Conservation (phyloP, 2,329 filamentous ascomycete species). For the Cadophora sp. region DNA sequence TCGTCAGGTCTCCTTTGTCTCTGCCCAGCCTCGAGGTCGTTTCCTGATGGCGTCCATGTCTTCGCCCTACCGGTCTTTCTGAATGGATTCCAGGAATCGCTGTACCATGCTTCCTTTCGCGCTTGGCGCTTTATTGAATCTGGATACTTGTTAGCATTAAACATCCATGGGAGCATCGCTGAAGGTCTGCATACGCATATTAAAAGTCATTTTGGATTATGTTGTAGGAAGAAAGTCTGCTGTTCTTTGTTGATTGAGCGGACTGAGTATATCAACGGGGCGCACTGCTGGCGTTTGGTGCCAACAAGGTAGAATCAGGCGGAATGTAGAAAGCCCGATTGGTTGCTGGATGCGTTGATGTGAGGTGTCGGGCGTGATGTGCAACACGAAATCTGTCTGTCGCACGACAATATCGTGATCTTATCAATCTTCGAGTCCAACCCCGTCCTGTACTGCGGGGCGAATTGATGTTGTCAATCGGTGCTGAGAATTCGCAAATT, state of each 20-base stretch:
- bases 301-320: slow-evolving; percentile 1
- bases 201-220: slow-evolving; percentile 7
- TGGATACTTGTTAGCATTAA: slow-evolving; percentile 34
- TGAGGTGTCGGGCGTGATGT: background rate
- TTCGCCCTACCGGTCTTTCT: slow-evolving; percentile 35
- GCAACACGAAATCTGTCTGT: no score
- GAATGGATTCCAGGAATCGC: slow-evolving; percentile 42
- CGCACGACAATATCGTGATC: background rate
- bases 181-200: background rate
- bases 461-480: background rate
- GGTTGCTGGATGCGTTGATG: background rate
- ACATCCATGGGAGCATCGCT: background rate
- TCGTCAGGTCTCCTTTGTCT: slow-evolving; percentile 2
- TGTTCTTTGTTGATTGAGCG: slow-evolving; percentile 10
- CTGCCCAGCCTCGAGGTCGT: slow-evolving; percentile 29
- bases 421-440: background rate
- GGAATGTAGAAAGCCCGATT: background rate
- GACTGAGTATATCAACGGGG: background rate
- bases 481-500: background rate
- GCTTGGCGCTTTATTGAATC: slow-evolving; percentile 40
- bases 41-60: slow-evolving; percentile 27
- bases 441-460: no score
- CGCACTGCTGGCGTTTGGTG: background rate
- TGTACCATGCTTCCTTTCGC: slow-evolving; percentile 43
- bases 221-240: background rate